phyloP scores from a whole-genome alignment of 345 rosid species.

The Salix exigua region DNA sequence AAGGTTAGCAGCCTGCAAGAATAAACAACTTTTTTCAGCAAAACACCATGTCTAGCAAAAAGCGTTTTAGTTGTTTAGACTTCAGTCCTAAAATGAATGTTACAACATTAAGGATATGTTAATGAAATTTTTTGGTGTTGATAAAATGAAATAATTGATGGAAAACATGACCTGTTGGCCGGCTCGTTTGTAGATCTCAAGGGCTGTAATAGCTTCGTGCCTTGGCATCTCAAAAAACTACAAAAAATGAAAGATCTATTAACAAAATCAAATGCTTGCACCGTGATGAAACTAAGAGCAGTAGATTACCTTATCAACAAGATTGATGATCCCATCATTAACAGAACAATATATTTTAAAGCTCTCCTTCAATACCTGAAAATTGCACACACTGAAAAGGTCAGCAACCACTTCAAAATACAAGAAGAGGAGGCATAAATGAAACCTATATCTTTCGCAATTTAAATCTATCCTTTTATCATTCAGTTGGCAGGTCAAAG shows the following conservation, averaged over 20 bases:
- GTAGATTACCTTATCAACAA: slow-evolving; percentile 80
- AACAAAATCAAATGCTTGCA: slow-evolving; percentile 8
- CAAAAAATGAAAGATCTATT: slow-evolving; percentile 20
- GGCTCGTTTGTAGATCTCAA: slow-evolving; percentile 80
- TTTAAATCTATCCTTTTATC: neutral
- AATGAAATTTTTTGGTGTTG: neutral
- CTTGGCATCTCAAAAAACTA: slow-evolving; percentile 99
- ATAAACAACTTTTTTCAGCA: slow-evolving; percentile 11
- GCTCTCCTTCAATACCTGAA: slow-evolving; percentile 96
- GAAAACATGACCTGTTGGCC: slow-evolving; percentile 68
- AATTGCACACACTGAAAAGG: slow-evolving; percentile 13
- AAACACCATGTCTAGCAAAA: neutral
- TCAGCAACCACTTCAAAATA: slow-evolving; percentile 4
- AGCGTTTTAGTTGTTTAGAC: neutral
- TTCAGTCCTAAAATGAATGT: neutral
- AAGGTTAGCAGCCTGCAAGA: slow-evolving; percentile 76
- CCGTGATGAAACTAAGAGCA: slow-evolving; percentile 9
- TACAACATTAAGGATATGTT: neutral
- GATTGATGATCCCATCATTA: slow-evolving; percentile 98
- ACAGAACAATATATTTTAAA: slow-evolving; percentile 93
- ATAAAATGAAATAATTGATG: slow-evolving; percentile 4
- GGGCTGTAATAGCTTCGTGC: slow-evolving; percentile 82
- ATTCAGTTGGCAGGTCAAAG: neutral
- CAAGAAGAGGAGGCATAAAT: neutral
- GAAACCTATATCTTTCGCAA: neutral